These are phyloP conservation scores for Ceratopteris richardii DNA, from an alignment of 75 land plant genomes.

Conservation along the genomic window DNA sequence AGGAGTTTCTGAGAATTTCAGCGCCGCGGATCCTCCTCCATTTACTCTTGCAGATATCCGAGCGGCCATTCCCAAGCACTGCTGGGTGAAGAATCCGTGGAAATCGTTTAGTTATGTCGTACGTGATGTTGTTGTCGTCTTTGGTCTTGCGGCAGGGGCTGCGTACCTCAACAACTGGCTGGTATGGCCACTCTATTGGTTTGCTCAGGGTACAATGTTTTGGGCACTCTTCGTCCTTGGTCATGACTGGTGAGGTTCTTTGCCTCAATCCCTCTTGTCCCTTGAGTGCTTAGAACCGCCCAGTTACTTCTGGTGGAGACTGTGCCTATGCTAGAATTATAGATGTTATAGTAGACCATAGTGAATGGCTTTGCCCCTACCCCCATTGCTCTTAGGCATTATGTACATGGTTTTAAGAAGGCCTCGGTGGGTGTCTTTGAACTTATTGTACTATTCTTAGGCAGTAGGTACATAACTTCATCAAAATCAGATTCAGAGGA, in stretches of 20 bases:
- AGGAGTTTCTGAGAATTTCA: too few relatives aligned
- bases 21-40: slow-evolving; percentile 40
- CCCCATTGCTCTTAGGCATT: too few relatives aligned
- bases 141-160: slow-evolving; percentile 64
- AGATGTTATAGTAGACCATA: too few relatives aligned
- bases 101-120: slow-evolving; percentile 74
- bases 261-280: background rate
- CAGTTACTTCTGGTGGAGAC: too few relatives aligned
- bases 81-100: slow-evolving; percentile 84
- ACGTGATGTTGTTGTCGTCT: slow-evolving; percentile 64
- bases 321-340: too few relatives aligned
- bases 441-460: too few relatives aligned
- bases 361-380: too few relatives aligned
- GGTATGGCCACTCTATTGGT: slow-evolving; percentile 88
- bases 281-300: too few relatives aligned
- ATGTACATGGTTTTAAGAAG: too few relatives aligned
- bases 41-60: slow-evolving; percentile 64
- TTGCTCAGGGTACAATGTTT: slow-evolving; percentile 92
- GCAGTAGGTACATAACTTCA: too few relatives aligned
- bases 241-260: slow-evolving; percentile 72
- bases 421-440: too few relatives aligned
- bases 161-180: slow-evolving; percentile 60
- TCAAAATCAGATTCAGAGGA: too few relatives aligned
- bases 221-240: slow-evolving; percentile 97
- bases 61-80: slow-evolving; percentile 90